Evolutionary conservation across 1,284 basidiomycete genomes (phyloP).

Genomic region (Leccinum pallidistipes): DNA sequence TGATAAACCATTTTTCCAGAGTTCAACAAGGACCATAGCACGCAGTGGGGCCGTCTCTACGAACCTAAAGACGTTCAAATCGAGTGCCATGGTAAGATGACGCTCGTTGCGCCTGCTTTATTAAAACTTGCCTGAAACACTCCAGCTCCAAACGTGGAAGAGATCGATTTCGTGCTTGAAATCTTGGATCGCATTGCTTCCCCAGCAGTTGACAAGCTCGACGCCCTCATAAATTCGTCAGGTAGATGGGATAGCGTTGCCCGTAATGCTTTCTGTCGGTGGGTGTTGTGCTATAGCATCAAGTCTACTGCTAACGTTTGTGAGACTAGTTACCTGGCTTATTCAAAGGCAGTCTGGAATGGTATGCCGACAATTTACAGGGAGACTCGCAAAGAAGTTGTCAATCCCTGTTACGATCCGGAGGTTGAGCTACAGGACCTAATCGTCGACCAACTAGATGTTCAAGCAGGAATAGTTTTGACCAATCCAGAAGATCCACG

Average conservation of each 20-base stretch:
- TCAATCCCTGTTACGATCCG: slow-evolving; percentile 55
- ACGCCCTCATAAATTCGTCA: slow-evolving; percentile 57
- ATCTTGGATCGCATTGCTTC: slow-evolving; percentile 57
- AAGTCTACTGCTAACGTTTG: slow-evolving; percentile 2
- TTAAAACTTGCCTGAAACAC: neutral
- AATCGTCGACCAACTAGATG: slow-evolving; percentile 58
- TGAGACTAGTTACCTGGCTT: slow-evolving; percentile 55
- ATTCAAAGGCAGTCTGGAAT: slow-evolving; percentile 66
- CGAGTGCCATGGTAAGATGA: slow-evolving; percentile 79
- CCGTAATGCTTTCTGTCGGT: slow-evolving; percentile 95
- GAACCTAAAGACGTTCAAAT: slow-evolving; percentile 79
- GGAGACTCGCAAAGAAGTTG: slow-evolving; percentile 57
- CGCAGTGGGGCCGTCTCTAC: slow-evolving; percentile 85
- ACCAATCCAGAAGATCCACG: slow-evolving; percentile 75
- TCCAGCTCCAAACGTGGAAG: slow-evolving; percentile 68
- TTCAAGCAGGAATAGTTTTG: slow-evolving; percentile 78
- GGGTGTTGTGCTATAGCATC: slow-evolving; percentile 25
- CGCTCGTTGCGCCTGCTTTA: neutral
- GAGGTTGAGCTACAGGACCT: slow-evolving; percentile 68
- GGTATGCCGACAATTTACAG: slow-evolving; percentile 70
- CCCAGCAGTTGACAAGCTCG: slow-evolving; percentile 71
- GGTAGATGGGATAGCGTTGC: slow-evolving; percentile 69
- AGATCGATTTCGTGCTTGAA: slow-evolving; percentile 77
- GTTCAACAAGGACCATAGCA: slow-evolving; percentile 72
- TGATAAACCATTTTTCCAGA: slow-evolving; percentile 39